Percentiles rank a stretch among this genome's conserved stretches.
phyloP scores from a whole-genome alignment of 768 basidiomycete species.

The Pisolithus orientalis region DNA sequence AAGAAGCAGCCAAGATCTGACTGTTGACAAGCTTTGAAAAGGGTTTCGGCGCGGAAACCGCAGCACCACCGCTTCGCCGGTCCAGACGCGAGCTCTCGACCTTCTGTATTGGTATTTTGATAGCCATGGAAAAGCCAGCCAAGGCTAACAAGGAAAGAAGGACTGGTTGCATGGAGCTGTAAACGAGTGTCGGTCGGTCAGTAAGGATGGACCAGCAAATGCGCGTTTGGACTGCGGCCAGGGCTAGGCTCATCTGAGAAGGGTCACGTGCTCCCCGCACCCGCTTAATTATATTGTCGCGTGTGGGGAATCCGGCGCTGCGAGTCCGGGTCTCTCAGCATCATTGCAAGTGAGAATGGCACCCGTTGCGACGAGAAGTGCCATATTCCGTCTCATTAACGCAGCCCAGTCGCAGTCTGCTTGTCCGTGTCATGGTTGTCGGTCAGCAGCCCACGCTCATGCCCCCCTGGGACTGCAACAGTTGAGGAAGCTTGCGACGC shows the following conservation, averaged over 20 bases:
- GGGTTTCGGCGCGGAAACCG: constrained; percentile 10
- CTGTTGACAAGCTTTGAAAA: constrained; percentile 7
- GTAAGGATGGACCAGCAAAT: not conserved
- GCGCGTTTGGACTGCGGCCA: not conserved
- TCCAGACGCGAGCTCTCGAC: constrained; percentile 30
- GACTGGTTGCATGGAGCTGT: constrained; percentile 34
- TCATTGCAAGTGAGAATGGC: constrained; percentile 21
- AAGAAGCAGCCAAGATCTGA: constrained; percentile 24
- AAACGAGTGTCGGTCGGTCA: constrained; percentile 6
- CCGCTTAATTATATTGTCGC: too few relatives aligned
- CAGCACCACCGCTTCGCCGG: constrained; percentile 31
- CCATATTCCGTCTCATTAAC: constrained; percentile 70
- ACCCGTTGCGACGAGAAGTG: constrained; percentile 43
- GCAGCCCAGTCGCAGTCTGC: constrained; percentile 57
- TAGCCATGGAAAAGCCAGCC: constrained; percentile 36
- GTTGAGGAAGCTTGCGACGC: constrained; percentile 70
- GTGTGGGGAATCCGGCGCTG: too few relatives aligned
- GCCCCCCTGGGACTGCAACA: constrained; percentile 43
- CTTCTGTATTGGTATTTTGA: constrained; percentile 43
- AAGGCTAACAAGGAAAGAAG: constrained; percentile 34
- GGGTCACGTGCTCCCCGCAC: not conserved
- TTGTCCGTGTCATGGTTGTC: constrained; percentile 77
- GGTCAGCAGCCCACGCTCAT: constrained; percentile 35
- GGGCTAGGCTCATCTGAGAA: not conserved
- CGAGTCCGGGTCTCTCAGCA: too few relatives aligned